These are phyloP conservation scores for Cynara cardunculus DNA, from an alignment of 129 eudicot genomes.

Conservation along the genomic window DNA sequence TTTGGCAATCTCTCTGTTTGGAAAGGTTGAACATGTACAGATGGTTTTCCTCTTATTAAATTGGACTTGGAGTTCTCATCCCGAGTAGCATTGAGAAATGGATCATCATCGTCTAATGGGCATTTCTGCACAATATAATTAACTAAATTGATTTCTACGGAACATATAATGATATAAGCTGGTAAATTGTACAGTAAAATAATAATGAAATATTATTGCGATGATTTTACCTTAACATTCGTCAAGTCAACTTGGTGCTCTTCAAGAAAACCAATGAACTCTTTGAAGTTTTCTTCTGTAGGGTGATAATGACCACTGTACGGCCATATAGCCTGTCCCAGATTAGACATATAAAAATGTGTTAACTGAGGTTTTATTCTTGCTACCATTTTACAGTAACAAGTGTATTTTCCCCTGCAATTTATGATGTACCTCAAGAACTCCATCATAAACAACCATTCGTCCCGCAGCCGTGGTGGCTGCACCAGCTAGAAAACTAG, in stretches of 20 bases:
- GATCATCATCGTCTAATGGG: constrained; percentile 52
- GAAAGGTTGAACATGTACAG: constrained; percentile 1
- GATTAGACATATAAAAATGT: neutral
- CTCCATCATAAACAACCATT: constrained; percentile 59
- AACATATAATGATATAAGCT: too few species aligned
- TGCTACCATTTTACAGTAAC: neutral
- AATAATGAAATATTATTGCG: neutral
- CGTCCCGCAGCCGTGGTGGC: constrained; percentile 88
- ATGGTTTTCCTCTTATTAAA: neutral
- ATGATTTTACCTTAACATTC: constrained; percentile 60
- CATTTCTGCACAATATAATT: constrained; percentile 35
- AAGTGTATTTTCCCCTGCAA: neutral
- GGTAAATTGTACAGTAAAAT: neutral
- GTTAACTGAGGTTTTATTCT: neutral
- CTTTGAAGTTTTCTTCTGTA: constrained; percentile 65
- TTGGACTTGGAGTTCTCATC: neutral
- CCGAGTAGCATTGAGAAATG: constrained; percentile 7
- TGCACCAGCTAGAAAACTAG: constrained; percentile 92
- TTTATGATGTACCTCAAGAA: constrained; percentile 42
- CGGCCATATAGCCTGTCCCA: constrained; percentile 75
- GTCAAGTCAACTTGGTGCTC: constrained; percentile 53
- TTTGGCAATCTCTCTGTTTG: neutral
- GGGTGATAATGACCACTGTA: constrained; percentile 86
- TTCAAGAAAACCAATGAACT: constrained; percentile 54
- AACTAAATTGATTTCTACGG: neutral